Conservation (phyloP, 192 early-diverging fungal genomes). For the Gaertneriomyces sp. region DNA sequence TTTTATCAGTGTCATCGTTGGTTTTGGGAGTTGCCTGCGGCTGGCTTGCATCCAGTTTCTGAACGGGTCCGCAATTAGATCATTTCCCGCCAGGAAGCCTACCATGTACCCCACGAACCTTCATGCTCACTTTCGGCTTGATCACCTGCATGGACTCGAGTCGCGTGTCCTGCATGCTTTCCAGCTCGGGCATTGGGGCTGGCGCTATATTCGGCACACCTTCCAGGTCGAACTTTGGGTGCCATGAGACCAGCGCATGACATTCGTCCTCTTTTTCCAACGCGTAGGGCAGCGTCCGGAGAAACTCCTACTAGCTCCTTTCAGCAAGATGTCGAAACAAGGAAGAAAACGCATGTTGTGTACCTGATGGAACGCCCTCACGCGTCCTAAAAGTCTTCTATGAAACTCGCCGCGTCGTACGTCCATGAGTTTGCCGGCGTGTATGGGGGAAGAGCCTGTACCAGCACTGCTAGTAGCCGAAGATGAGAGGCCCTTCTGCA, state of each 20-base stretch:
- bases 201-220: constrained; percentile 27
- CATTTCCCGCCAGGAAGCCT: no score
- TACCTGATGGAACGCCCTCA: constrained; percentile 23
- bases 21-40: no score
- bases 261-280: not conserved
- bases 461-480: no score
- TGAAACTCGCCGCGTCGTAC: constrained; percentile 23
- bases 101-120: no score
- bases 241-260: constrained; percentile 25
- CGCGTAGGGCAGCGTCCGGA: constrained; percentile 7
- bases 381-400: constrained; percentile 4
- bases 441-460: no score
- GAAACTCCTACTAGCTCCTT: constrained; percentile 11
- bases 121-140: not conserved
- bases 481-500: no score
- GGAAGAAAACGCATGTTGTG: not conserved
- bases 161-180: not conserved
- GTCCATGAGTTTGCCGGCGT: constrained; percentile 6
- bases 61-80: no score
- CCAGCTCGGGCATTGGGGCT: constrained; percentile 24
- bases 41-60: no score
- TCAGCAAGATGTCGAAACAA: not conserved
- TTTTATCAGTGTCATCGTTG: no score
- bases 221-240: constrained; percentile 32
- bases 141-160: not conserved